A percentile compares a stretch with the other conserved stretches of the same genome.
Evolutionary conservation across 2,329 filamentous ascomycete species (phyloP).

Genomic region (Penicillium sp.): DNA sequence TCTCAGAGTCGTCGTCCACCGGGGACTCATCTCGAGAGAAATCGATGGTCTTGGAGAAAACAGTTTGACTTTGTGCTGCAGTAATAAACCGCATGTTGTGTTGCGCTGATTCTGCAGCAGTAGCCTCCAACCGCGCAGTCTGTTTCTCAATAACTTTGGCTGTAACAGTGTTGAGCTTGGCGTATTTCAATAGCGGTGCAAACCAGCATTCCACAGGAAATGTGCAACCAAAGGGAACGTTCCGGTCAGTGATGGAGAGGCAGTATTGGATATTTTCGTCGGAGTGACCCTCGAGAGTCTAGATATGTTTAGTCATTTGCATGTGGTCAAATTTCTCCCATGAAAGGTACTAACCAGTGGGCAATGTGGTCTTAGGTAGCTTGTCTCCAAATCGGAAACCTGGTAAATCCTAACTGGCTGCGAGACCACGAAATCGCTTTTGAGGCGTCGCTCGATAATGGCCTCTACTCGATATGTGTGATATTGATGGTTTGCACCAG

Average conservation of each 20-base stretch:
- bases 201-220: conserved; percentile 23
- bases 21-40: not conserved
- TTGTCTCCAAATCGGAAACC: not conserved
- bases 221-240: conserved; percentile 22
- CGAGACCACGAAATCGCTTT: conserved; percentile 17
- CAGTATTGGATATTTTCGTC: conserved; percentile 17
- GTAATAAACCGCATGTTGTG: conserved; percentile 14
- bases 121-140: conserved; percentile 14
- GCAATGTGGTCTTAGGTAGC: not conserved
- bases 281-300: conserved; percentile 15
- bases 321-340: fast-evolving
- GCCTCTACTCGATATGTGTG: conserved; percentile 21
- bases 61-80: conserved; percentile 7
- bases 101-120: conserved; percentile 19
- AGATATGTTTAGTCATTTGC: not conserved
- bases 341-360: conserved; percentile 2
- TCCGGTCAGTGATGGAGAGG: conserved; percentile 19
- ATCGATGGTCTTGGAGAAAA: conserved; percentile 4
- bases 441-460: conserved; percentile 16
- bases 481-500: conserved; percentile 13
- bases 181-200: conserved; percentile 15
- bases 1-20: not conserved
- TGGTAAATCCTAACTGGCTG: conserved; percentile 18
- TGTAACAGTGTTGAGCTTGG: conserved; percentile 10
- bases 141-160: conserved; percentile 20